Conservation (phyloP, 2,329 filamentous ascomycete species). For the Aspergillus nomiae region DNA sequence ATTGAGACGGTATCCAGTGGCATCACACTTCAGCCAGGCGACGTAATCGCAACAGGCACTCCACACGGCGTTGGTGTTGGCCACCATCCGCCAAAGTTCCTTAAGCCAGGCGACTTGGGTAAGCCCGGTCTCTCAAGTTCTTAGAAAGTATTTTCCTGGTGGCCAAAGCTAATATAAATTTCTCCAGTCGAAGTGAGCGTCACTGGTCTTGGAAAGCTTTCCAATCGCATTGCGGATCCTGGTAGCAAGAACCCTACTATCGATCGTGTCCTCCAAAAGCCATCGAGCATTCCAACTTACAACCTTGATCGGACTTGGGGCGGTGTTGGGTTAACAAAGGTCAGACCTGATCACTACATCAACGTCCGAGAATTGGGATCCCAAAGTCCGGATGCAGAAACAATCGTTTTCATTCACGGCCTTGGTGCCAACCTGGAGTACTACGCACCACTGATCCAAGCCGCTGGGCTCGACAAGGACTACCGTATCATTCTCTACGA, state of each 20-base stretch:
- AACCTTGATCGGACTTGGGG: slow-evolving; percentile 32
- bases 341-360: slow-evolving; percentile 44
- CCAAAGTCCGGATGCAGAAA: slow-evolving; percentile 15
- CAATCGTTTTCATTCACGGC: slow-evolving; percentile 58
- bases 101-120: slow-evolving; percentile 41
- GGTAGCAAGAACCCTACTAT: slow-evolving; percentile 29
- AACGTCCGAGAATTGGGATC: slow-evolving; percentile 27
- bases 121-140: not conserved
- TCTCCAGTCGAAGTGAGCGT: slow-evolving; percentile 45
- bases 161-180: not conserved
- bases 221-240: slow-evolving; percentile 41
- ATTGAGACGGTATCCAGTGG: slow-evolving; percentile 52
- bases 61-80: slow-evolving; percentile 54
- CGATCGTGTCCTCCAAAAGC: slow-evolving; percentile 18
- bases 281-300: slow-evolving; percentile 29
- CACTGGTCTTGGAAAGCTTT: slow-evolving; percentile 43
- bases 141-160: not conserved
- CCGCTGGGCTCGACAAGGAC: slow-evolving; percentile 28
- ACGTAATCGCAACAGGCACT: slow-evolving; percentile 55
- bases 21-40: slow-evolving; percentile 54
- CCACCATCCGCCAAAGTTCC: slow-evolving; percentile 45
- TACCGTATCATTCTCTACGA: slow-evolving; percentile 51
- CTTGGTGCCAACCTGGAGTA: slow-evolving; percentile 52
- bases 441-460: slow-evolving; percentile 48
- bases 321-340: slow-evolving; percentile 36